Percentiles rank a stretch among this genome's conserved stretches.
Evolutionary conservation across 768 basidiomycete species (phyloP).

Genomic region (Erythrobasidium yunnanense): DNA sequence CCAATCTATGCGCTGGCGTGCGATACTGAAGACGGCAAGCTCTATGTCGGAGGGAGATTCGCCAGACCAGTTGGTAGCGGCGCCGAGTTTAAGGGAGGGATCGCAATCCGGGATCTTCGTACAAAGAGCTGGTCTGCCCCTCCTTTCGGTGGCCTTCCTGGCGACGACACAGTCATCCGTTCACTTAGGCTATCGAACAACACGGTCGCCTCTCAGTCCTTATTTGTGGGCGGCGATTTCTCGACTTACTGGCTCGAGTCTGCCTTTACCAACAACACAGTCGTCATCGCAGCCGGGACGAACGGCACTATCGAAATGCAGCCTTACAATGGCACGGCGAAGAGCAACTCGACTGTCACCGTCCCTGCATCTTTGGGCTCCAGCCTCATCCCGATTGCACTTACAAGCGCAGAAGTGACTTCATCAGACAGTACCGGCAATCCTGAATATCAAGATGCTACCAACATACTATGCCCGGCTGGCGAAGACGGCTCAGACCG

Average conservation of each 20-base stretch:
- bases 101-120: conserved; percentile 40
- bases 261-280: conserved; percentile 38
- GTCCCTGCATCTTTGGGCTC: conserved; percentile 57
- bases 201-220: conserved; percentile 44
- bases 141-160: conserved; percentile 70
- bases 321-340: conserved; percentile 69
- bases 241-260: conserved; percentile 1
- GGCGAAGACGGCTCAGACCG: conserved; percentile 62
- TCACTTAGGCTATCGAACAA: conserved; percentile 53
- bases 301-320: conserved; percentile 81
- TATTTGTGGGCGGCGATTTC: conserved; percentile 86
- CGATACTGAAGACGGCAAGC: conserved; percentile 46
- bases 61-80: conserved; percentile 21
- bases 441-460: conserved; percentile 34
- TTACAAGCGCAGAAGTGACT: conserved; percentile 36
- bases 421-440: conserved; percentile 35
- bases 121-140: conserved; percentile 56
- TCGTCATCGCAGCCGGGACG: conserved; percentile 53
- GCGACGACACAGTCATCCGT: conserved; percentile 56
- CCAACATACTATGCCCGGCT: conserved; percentile 71
- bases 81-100: conserved; percentile 35
- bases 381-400: conserved; percentile 41
- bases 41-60: conserved; percentile 43
- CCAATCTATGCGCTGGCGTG: conserved; percentile 65
- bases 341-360: conserved; percentile 62